These are phyloP conservation scores for Cicer judaicum DNA, from an alignment of 306 rosid genomes.

Conservation along the genomic window DNA sequence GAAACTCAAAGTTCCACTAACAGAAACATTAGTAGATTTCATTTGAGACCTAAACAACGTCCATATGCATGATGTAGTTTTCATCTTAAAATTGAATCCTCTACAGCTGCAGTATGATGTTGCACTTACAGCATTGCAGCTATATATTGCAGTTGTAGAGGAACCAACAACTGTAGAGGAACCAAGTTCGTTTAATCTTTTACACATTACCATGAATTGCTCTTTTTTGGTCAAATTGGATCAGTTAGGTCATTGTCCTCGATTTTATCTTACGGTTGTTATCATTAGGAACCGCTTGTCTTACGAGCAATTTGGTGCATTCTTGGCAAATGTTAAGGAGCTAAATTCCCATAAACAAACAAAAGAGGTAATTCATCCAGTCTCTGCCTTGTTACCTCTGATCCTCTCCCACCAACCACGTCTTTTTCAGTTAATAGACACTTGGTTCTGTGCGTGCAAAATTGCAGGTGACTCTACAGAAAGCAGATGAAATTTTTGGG, in stretches of 20 bases:
- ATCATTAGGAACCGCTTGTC: conserved; percentile 85
- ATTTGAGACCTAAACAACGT: no score
- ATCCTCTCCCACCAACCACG: neutral
- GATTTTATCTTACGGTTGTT: conserved; percentile 30
- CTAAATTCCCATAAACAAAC: conserved; percentile 93
- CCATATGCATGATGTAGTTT: no score
- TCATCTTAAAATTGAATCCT: no score
- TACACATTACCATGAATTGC: neutral
- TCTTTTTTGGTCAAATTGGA: conserved; percentile 3
- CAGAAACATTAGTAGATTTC: neutral
- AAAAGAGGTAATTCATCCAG: conserved; percentile 66
- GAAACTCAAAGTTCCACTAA: conserved; percentile 4
- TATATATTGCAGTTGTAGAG: no score
- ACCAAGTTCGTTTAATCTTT: neutral
- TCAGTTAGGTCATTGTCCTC: conserved; percentile 8
- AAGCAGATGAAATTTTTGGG: conserved; percentile 91
- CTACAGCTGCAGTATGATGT: no score
- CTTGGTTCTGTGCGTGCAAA: neutral
- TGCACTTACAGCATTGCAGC: no score
- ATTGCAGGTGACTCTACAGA: conserved; percentile 82
- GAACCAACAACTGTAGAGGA: no score
- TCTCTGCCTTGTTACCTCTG: neutral
- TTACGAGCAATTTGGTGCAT: conserved; percentile 94
- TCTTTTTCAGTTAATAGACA: neutral
- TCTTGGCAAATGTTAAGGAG: conserved; percentile 90